Conservation (phyloP, 768 basidiomycete species). For the Suillus lakei region DNA sequence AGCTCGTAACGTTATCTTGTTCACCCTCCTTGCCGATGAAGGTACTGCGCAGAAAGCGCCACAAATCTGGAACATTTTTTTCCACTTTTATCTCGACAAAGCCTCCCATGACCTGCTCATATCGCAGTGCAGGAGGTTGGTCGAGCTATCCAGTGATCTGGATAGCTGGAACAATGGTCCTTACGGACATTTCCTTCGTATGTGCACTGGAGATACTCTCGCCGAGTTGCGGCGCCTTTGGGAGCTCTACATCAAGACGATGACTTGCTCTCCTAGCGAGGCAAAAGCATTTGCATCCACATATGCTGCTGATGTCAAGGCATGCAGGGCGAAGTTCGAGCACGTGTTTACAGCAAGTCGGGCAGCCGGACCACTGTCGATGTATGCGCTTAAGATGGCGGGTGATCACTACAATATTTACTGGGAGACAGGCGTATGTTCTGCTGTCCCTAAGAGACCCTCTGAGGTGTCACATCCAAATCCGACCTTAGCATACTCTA, state of each 20-base stretch:
- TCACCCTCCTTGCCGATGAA: constrained; percentile 32
- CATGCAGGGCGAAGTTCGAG: neutral
- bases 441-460: constrained; percentile 24
- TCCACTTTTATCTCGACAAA: constrained; percentile 32
- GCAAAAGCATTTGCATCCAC: constrained; percentile 19
- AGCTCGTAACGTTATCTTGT: constrained; percentile 35
- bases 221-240: constrained; percentile 26
- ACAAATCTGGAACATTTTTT: constrained; percentile 35
- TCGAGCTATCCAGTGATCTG: constrained; percentile 17
- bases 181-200: constrained; percentile 29
- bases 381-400: constrained; percentile 13
- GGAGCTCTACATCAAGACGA: constrained; percentile 20
- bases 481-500: constrained; percentile 35
- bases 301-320: constrained; percentile 27
- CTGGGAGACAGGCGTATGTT: constrained; percentile 30
- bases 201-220: constrained; percentile 30
- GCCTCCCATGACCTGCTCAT: constrained; percentile 28
- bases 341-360: constrained; percentile 20
- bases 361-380: constrained; percentile 32
- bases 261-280: constrained; percentile 16
- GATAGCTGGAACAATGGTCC: constrained; percentile 32
- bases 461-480: constrained; percentile 25
- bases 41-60: constrained; percentile 21
- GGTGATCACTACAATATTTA: constrained; percentile 28
- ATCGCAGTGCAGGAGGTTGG: constrained; percentile 32